Conservation (phyloP, 2,329 filamentous ascomycete species). For the Aphanocladium album region DNA sequence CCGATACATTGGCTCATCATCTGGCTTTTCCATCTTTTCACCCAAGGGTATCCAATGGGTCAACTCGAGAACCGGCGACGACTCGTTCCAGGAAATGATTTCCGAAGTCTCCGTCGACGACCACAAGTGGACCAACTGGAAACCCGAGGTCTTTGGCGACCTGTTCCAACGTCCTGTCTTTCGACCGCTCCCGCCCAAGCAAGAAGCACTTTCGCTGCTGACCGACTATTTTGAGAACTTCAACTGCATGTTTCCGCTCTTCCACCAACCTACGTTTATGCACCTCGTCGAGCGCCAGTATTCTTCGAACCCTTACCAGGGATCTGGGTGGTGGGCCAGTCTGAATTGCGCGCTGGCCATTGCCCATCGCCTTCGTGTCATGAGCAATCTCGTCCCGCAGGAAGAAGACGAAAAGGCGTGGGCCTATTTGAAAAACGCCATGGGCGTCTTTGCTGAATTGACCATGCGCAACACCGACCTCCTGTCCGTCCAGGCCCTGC, state of each 20-base stretch:
- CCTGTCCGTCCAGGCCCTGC: constrained; percentile 84
- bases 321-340: constrained; percentile 97
- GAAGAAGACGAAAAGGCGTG: constrained; percentile 94
- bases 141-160: constrained; percentile 93
- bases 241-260: constrained; percentile 97
- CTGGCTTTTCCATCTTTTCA: constrained; percentile 97
- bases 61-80: constrained; percentile 94
- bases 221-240: constrained; percentile 98
- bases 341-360: constrained; percentile 93
- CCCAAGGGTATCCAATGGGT: constrained; percentile 98
- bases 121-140: constrained; percentile 96
- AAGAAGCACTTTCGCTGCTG: constrained; percentile 81
- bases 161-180: constrained; percentile 83
- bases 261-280: constrained; percentile 98
- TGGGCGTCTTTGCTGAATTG: constrained; percentile 87
- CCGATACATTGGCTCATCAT: constrained; percentile 92
- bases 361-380: constrained; percentile 83
- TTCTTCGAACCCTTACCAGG: constrained; percentile 84
- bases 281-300: constrained; percentile 93
- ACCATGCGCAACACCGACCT: constrained; percentile 96
- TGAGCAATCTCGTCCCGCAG: constrained; percentile 86
- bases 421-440: constrained; percentile 93
- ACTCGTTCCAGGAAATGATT: constrained; percentile 92
- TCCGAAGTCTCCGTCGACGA: constrained; percentile 85
- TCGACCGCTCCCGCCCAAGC: constrained; percentile 74